Evolutionary conservation across 257 asterid genomes (phyloP), one percentile per base, ranked within the genome.

Genomic region (Leptodermis oblonga): DNA sequence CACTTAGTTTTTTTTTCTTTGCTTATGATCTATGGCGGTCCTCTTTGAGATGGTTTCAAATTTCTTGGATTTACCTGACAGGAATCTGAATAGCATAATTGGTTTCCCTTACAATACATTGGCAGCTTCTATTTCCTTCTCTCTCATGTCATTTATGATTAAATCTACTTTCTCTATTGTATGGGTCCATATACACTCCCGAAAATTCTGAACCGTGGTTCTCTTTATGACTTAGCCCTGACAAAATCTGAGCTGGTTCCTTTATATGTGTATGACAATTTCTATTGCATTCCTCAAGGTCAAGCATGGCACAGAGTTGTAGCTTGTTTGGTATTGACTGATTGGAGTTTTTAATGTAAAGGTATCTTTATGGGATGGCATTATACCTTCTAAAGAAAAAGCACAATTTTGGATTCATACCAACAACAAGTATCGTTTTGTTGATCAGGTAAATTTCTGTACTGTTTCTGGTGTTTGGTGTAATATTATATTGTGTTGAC

Each of bases 281-380:
- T 11, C 49, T 14, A 25, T 54, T 37, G 23, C 34, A 23, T 22
- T 4, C 54, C n/a, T n/a, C n/a, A n/a, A n/a, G n/a, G n/a, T n/a
- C n/a, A n/a, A n/a, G n/a, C n/a, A n/a, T n/a, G n/a, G 52, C 37
- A 4, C 49, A 45, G 49, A 42, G 37, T 7, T 59, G 36, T 51
- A 30, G 15, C 28, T 18, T 11, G 39, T 45, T 62, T 48, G 69
- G n/a, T n/a, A n/a, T n/a, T n/a, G 58, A 62, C 25, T 70, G 33
- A 72, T 39, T 23, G 62, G 46, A 39, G 65, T 68, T 68, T 61
- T 67, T 34, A 62, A 77, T 68, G 62, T 74, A 3, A 79, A 90
- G 97, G 89, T 88, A 42, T 90, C 97, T 22, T 75, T 90, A 78
- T 90, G 97, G 97, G 97, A 90, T 70, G 91, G 90, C 46, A 90